phyloP scores from a whole-genome alignment of 805 yeast species.

The Wickerhamomyces alni region DNA sequence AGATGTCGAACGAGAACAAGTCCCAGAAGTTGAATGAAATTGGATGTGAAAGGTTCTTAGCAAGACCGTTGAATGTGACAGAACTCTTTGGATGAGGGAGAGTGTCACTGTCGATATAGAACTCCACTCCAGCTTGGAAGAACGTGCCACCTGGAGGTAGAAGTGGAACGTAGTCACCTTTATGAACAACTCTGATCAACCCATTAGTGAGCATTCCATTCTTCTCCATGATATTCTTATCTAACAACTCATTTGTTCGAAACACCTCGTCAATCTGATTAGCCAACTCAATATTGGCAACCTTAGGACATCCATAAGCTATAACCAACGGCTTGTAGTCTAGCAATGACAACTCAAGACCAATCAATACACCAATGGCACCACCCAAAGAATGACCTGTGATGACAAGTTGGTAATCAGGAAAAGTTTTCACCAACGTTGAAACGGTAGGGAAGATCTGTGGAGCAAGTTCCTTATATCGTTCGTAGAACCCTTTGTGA shows the following conservation, averaged over 20 bases:
- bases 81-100: conserved; percentile 29
- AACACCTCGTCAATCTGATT: conserved; percentile 48
- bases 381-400: conserved; percentile 79
- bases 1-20: conserved; percentile 11
- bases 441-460: conserved; percentile 24
- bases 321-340: conserved; percentile 53
- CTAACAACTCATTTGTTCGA: conserved; percentile 30
- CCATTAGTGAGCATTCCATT: conserved; percentile 24
- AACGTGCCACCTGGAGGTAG: conserved; percentile 48
- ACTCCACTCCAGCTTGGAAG: conserved; percentile 29
- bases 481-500: conserved; percentile 57
- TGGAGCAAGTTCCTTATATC: conserved; percentile 35
- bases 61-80: conserved; percentile 13
- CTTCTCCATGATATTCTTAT: conserved; percentile 16
- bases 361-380: conserved; percentile 58
- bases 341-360: conserved; percentile 50
- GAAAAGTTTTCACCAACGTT: conserved; percentile 31
- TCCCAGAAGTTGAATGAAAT: conserved; percentile 12
- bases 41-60: conserved; percentile 8
- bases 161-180: conserved; percentile 51
- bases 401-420: conserved; percentile 45
- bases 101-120: conserved; percentile 27
- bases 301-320: conserved; percentile 63
- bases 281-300: conserved; percentile 49
- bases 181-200: conserved; percentile 50